Base-by-base conservation (phyloP, 768 basidiomycete genomes). In the Guyanaporus albipodus region DNA sequence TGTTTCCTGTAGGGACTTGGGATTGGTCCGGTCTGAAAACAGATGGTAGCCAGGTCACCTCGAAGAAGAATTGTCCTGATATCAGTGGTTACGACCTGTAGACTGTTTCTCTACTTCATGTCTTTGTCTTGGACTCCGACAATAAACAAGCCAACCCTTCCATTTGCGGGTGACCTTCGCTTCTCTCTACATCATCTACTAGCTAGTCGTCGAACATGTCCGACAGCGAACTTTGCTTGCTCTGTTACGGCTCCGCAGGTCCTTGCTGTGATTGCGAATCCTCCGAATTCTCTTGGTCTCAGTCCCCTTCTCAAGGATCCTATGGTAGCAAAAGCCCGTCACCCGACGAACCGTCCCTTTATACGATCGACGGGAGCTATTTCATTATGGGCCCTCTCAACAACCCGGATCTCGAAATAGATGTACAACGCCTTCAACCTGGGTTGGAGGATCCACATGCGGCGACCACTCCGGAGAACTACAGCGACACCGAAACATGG, bases 1-100 rank as follows among this genome's bases (percentile, higher is more conserved):
- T 12, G 1, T 11, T 35, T 21, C 45, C 18, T 19, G 21, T 35
- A 75, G 77, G 76, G 5, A 60, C 56, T 0, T 82, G 80, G 79
- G 59, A 77, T 54, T 82, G 78, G 78, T 55, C 72, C 5, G 61
- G 58, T 14, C 66, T 83, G 44, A 60, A 59, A 29, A 67, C 71
- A 19, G 60, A 62, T 1, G 81, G 80, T 3, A 79, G 79, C 15
- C 47, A 60, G 21, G 57, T 55, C 46, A 76, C 78, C 22, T n/a
- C 23, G 14, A 47, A 51, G 15, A 39, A 1, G 11, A 74, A 75
- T 49, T 59, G 56, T 42, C 52, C 57, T 15, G 55, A 52, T 8
- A 64, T 75, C 21, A 44, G 26, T 17, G 70, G 71, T 19, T 74
- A 69, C 52, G 46, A 27, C 23, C 55, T 55, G 19, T 68, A 59